These are phyloP conservation scores for Taphrina pruni DNA, from an alignment of 1,139 yeast species.

Conservation along the genomic window DNA sequence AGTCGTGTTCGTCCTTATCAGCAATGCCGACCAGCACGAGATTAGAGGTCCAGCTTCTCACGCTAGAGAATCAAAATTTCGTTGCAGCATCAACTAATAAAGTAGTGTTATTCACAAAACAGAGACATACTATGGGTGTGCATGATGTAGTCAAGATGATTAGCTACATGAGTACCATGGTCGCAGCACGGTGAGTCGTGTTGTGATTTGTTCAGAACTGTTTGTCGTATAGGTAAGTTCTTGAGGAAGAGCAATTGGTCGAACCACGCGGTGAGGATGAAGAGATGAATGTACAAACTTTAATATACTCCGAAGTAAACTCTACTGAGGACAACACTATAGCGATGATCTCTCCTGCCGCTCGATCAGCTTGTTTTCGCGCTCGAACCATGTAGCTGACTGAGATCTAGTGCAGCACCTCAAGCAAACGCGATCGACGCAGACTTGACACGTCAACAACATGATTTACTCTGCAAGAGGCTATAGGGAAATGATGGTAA, in stretches of 20 bases:
- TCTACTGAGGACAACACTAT: constrained; percentile 5
- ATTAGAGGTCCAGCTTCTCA: neutral
- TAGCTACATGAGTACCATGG: neutral
- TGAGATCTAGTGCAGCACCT: too few species aligned
- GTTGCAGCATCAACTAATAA: too few species aligned
- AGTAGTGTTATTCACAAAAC: too few species aligned
- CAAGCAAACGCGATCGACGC: too few species aligned
- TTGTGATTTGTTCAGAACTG: neutral
- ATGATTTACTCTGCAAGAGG: neutral
- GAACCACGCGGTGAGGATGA: too few species aligned
- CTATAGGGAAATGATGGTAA: constrained; percentile 21
- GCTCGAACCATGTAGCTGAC: too few species aligned
- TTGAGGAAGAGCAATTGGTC: neutral
- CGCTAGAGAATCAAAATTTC: neutral
- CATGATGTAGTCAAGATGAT: neutral
- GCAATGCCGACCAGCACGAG: too few species aligned
- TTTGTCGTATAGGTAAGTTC: neutral
- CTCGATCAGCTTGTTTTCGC: neutral
- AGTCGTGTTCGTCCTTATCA: neutral
- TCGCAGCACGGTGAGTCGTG: neutral
- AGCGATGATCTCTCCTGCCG: constrained; percentile 6
- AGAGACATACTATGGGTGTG: too few species aligned
- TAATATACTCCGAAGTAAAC: constrained; percentile 21
- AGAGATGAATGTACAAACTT: constrained; percentile 27
- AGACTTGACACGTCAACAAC: neutral